Base-by-base conservation (phyloP, 768 basidiomycete genomes). In the Dacryopinax spathularia region DNA sequence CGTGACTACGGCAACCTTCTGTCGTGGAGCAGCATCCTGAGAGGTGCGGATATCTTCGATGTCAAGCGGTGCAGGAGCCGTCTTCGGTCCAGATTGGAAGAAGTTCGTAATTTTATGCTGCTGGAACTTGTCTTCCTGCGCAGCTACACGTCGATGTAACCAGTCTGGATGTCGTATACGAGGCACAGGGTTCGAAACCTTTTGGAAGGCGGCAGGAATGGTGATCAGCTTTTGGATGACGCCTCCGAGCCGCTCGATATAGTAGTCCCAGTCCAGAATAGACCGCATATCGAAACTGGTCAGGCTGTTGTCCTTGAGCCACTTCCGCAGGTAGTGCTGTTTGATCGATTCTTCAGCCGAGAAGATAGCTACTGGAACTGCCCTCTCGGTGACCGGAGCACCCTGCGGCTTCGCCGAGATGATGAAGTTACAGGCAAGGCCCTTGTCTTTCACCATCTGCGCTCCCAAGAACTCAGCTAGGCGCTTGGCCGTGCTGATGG, bases 391-490 rank as follows among this genome's bases (percentile, higher is more conserved):
- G 67, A 99, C 93, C 1, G 96, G 92, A 0, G 95, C 89, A 1
- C 94, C 94, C 16, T 81, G 77, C 1, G 96, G 96, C 70, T 88
- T 89, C 1, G 88, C 88, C 27, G 95, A 98, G 71, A 99, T 98
- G 78, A 99, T 92, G 75, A 99, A 99, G 72, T 92, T 93, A 81
- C 96, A 98, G 9, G 96, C 91, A 18, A 99, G 84, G 64, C 96
- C 96, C 72, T 98, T 99, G 77, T 98, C 96, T 74, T 97, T 97
- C 69, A 98, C 94, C 96, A 99, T 99, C 69, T 93, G 89, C 71
- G 93, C 86, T 33, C 96, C 96, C 63, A 99, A 76, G 77, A 99
- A 98, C 72, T 99, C 96, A 1, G 96, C 93, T 22, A 99, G 80
- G 65, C 96, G 86, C 68, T 82, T 85, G 2, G 96, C 96, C 0